Percentiles rank a stretch among this genome's conserved stretches.
Conservation (phyloP, 1,139 yeast species). For the Maudiozyma humilis region DNA sequence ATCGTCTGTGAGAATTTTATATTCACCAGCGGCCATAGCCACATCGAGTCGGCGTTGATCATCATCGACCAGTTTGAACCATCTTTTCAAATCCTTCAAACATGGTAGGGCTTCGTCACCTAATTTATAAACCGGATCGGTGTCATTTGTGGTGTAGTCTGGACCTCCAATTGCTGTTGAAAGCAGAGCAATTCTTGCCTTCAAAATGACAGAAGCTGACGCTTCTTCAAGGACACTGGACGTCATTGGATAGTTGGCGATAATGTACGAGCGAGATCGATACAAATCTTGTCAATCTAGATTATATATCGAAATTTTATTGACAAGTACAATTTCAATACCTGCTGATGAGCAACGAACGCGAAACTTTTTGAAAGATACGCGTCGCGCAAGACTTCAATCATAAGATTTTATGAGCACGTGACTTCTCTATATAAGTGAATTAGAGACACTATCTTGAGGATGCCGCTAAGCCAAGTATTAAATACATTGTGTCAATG, state of each 20-base stretch:
- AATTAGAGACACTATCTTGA: no score
- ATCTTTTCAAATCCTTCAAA: conserved; percentile 74
- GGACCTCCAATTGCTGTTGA: conserved; percentile 33
- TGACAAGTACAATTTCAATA: no score
- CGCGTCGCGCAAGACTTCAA: no score
- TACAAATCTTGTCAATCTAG: no score
- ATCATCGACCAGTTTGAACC: conserved; percentile 83
- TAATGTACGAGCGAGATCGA: no score
- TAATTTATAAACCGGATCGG: conserved; percentile 55
- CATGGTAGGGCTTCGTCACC: conserved; percentile 93
- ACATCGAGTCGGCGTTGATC: conserved; percentile 62
- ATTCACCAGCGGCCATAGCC: conserved; percentile 80
- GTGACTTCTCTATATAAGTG: no score
- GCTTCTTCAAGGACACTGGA: conserved; percentile 5
- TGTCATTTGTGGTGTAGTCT: conserved; percentile 34
- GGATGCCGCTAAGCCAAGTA: no score
- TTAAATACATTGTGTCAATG: no score
- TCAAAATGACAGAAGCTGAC: conserved; percentile 17
- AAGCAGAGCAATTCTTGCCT: conserved; percentile 30
- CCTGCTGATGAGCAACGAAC: no score
- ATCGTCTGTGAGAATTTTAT: conserved; percentile 66
- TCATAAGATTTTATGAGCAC: no score
- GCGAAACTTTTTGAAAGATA: no score
- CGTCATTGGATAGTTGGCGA: background rate
- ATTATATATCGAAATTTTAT: no score